Evolutionary conservation across 768 basidiomycete species (phyloP), one percentile per base, ranked within the genome.

Genomic region (Phlegmacium glaucopus): DNA sequence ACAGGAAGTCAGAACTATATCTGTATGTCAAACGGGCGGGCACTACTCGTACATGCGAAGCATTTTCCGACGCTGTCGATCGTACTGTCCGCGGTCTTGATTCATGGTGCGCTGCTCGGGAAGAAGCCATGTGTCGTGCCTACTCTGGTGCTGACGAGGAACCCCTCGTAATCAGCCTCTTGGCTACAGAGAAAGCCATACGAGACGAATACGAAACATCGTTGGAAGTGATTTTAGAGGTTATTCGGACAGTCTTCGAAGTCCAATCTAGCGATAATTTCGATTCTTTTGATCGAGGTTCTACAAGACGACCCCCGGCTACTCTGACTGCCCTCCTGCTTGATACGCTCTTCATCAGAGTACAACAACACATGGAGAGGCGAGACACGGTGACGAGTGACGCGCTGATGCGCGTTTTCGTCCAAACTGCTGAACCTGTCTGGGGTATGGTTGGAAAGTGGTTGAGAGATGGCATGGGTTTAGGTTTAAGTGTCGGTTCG

Each of bases 21-120:
- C 3, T 54, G 22, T 34, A 34, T 29, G 56, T 37, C 39, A 56
- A 32, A 56, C 52, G 39, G 62, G 37, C 38, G 6, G 30, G 47
- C 25, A 53, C 67, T 9, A 80, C 82, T 9, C 77, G 75, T 27
- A 90, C 87, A 0, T 65, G 88, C n/a, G 87, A 92, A 61, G 90
- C 90, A 0, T 90, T 90, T 59, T 79, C 85, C 1, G 87, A 90
- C 46, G 88, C 87, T 0, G 66, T 91, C 39, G 80, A 82, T 49
- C 54, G 67, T 16, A 79, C 87, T 46, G 66, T 90, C 4, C 75
- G 71, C 16, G 51, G 51, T 4, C 80, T 92, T 50, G 77, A 87
- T 46, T 60, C 56, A 6, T 92, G 88, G 87, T 90, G 88, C 59
- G 80, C 89, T 1, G 61, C 59, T 11, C 72, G 70, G 47, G 90